Base-by-base conservation (phyloP, 805 yeast species). In the Grigorovia humatica region DNA sequence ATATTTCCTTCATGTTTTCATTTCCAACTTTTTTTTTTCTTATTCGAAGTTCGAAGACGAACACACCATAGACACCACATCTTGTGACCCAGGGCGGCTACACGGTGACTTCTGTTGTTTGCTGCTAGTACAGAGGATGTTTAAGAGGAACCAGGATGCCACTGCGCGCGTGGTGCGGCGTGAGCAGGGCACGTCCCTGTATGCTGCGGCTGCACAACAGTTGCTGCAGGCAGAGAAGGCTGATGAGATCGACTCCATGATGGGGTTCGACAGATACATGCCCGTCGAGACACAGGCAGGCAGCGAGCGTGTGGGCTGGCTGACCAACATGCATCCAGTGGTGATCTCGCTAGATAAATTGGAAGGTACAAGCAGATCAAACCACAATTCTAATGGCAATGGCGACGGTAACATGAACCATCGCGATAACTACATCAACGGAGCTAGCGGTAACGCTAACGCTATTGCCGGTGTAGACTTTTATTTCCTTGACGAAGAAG, bases 401-500 rank as follows among this genome's bases (percentile, higher is more conserved):
- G 23, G 48, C 27, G 42, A 38, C 18, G 41, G 27, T n/a, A 73
- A 54, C 17, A 17, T 15, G 8, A 48, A 32, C 12, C 43, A 44
- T 42, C 32, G 43, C 3, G 73, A 52, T 19, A 18, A 30, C 27
- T 43, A 43, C 19, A 47, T 47, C 42, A 40, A 19, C 4, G 30
- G 48, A 6, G 49, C 52, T 18, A 54, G 56, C 27, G 47, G 57
- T 7, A 44, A 54, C 17, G 49, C 48, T 8, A 51, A 58, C 2
- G 96, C 96, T 9, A 73, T 78, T 40, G 79, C 96, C 0, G 99
- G 91, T 2, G 96, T 91, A 2, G 97, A 93, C 60, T 89, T 85
- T 67, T 95, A 95, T 64, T 93, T 95, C 59, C 69, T 93, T 8
- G 98, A 90, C 65, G 96, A 88, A 61, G 97, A 90, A 65, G 99